Evolutionary conservation across 2,329 filamentous ascomycete genomes (phyloP), one percentile per base, ranked within the genome.

Genomic region (Cladophialophora carrionii): DNA sequence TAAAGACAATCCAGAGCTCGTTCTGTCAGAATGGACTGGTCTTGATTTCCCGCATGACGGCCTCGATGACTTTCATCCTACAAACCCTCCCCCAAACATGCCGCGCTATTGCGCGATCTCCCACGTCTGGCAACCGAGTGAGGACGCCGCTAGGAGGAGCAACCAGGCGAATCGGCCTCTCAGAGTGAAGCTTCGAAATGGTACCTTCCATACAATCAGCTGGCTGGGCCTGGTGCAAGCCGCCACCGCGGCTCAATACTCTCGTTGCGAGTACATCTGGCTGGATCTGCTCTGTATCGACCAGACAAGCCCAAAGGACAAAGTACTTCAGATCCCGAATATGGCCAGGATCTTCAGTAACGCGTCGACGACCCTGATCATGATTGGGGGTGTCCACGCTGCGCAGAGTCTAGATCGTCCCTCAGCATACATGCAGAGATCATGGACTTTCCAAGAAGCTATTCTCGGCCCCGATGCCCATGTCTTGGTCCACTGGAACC

Each of bases 41-140:
- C 10, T 24, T 2, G 48, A 26, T 2, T 52, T 29, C 20, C 22
- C 22, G 5, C 2, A 17, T 3, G 48, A 55, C 8, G 32, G 53
- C 53, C 22, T 55, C 41, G 37, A 43, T 43, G 37, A n/a, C 2
- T 8, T 6, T 8, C 37, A n/a, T 43, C 17, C 17, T 1, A 7
- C 37, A 43, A n/a, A 20, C 7, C 37, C 37, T 43, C 17, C 37
- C 7, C 37, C 37, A 43, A n/a, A 43, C 37, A 43, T 43, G 37
- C 56, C 56, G 10, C 43, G 26, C 26, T 58, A 58, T 12, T 22
- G 20, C 48, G 26, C 37, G 41, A 26, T 58, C 43, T 49, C 34
- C n/a, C 56, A 58, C 29, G 43, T 58, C 37, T 58, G 53, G 53
- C 22, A 55, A 55, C 31, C 53, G 6, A 55, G 53, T n/a, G 53